Evolutionary conservation across 768 basidiomycete species (phyloP).

Genomic region (Pleurotus salmoneostramineus): DNA sequence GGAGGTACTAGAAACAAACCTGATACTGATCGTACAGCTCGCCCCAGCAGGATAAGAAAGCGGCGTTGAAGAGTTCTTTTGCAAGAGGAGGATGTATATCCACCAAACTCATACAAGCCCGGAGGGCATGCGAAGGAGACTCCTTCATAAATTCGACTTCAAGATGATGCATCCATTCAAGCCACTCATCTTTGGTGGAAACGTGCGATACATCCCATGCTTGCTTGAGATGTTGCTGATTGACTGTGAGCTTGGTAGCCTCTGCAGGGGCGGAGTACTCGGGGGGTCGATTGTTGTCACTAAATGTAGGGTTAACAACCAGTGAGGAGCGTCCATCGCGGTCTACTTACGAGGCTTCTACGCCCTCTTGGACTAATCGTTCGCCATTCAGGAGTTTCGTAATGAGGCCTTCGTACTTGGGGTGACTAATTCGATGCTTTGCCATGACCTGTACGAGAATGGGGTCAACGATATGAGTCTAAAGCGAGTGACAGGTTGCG

Average conservation of each 20-base stretch:
- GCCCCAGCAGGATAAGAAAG: conserved; percentile 96
- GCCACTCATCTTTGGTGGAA: conserved; percentile 83
- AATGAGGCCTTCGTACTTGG: conserved; percentile 85
- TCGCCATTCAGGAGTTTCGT: conserved; percentile 90
- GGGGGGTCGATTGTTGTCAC: conserved; percentile 56
- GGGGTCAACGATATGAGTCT: neutral
- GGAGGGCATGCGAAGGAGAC: conserved; percentile 95
- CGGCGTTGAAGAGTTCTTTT: conserved; percentile 95
- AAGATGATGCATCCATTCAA: conserved; percentile 91
- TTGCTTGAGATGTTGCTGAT: conserved; percentile 95
- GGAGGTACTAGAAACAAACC: conserved; percentile 38
- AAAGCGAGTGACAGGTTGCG: neutral
- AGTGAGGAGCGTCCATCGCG: too few species aligned
- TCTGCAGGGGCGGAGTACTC: conserved; percentile 85
- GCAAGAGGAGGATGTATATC: conserved; percentile 89
- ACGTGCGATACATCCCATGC: conserved; percentile 90
- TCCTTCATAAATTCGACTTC: conserved; percentile 97
- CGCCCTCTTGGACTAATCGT: conserved; percentile 76
- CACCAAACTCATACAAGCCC: conserved; percentile 92
- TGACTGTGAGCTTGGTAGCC: conserved; percentile 85
- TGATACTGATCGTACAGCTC: conserved; percentile 97
- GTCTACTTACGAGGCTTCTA: neutral
- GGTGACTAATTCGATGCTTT: conserved; percentile 66
- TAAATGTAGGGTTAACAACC: too few species aligned
- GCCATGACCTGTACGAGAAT: neutral